phyloP scores from a whole-genome alignment of 495 filamentous ascomycete species.

The Elasticomyces elasticus region DNA sequence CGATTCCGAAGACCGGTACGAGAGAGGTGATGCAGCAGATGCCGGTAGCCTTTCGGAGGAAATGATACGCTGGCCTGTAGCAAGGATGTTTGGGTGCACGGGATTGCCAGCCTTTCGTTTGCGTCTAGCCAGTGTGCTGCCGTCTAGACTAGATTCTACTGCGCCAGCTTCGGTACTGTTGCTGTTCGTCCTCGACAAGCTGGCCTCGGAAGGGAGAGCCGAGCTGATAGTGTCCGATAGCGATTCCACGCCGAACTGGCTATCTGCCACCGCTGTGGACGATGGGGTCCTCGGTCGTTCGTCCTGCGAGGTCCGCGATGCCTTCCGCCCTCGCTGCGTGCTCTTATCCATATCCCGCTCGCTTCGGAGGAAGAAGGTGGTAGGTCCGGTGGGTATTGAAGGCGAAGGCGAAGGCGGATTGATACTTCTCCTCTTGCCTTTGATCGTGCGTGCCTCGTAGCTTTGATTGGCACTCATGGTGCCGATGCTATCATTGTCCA shows the following conservation, averaged over 20 bases:
- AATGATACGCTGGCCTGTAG: conserved; percentile 22
- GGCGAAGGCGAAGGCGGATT: conserved; percentile 6
- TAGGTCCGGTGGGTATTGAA: conserved; percentile 26
- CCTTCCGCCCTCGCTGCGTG: conserved; percentile 10
- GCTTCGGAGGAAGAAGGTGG: conserved; percentile 32
- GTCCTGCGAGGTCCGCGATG: conserved; percentile 12
- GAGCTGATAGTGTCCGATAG: conserved; percentile 46
- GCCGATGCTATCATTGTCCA: too few relatives aligned
- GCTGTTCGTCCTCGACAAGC: conserved; percentile 17
- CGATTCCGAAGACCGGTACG: conserved; percentile 18
- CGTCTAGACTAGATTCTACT: conserved; percentile 5
- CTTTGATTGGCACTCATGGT: conserved; percentile 12
- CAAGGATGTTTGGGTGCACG: conserved; percentile 19
- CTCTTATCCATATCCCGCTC: conserved; percentile 31
- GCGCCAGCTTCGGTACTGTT: conserved; percentile 13
- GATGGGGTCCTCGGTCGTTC: neutral
- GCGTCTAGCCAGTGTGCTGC: neutral
- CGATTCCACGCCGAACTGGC: conserved; percentile 55
- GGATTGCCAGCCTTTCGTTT: conserved; percentile 23
- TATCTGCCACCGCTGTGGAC: conserved; percentile 25
- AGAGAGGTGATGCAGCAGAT: conserved; percentile 20
- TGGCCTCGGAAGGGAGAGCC: conserved; percentile 27
- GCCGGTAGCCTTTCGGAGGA: conserved; percentile 15
- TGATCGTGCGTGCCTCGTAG: conserved; percentile 10
- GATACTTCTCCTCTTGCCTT: conserved; percentile 24